Conservation (phyloP, 441 rosid species). For the Gossypium davidsonii region DNA sequence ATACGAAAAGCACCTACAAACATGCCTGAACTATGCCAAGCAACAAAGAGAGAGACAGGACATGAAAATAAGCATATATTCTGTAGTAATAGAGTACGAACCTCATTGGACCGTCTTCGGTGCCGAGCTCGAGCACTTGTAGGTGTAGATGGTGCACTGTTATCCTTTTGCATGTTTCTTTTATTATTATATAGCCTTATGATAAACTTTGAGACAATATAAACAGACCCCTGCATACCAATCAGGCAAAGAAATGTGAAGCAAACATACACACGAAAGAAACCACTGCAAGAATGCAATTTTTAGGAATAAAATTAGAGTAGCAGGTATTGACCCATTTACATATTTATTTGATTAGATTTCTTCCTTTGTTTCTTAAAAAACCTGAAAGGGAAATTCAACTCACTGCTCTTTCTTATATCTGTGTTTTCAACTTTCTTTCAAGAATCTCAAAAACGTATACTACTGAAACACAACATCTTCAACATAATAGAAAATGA, state of each 20-base stretch:
- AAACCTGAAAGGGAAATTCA: too few species aligned
- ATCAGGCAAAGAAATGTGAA: not conserved
- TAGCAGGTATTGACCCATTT: not conserved
- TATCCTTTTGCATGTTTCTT: not conserved
- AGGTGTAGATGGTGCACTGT: not conserved
- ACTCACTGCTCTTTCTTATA: not conserved
- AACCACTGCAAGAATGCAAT: not conserved
- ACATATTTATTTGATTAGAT: not conserved
- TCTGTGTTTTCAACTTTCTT: not conserved
- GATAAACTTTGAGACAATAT: not conserved
- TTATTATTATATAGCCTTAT: not conserved
- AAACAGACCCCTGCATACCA: not conserved
- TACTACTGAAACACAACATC: not conserved
- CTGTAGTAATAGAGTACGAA: not conserved
- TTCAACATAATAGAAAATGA: not conserved
- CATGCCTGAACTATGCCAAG: not conserved
- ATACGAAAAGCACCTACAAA: not conserved
- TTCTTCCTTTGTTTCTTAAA: not conserved
- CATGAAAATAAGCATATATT: not conserved
- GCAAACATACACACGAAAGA: not conserved
- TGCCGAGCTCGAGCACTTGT: slow-evolving; percentile 5
- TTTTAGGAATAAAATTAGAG: not conserved
- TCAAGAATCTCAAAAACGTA: not conserved
- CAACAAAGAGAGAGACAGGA: not conserved
- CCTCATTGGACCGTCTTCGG: not conserved